phyloP scores from a whole-genome alignment of 495 filamentous ascomycete species.

The Haplographium delicatum region DNA sequence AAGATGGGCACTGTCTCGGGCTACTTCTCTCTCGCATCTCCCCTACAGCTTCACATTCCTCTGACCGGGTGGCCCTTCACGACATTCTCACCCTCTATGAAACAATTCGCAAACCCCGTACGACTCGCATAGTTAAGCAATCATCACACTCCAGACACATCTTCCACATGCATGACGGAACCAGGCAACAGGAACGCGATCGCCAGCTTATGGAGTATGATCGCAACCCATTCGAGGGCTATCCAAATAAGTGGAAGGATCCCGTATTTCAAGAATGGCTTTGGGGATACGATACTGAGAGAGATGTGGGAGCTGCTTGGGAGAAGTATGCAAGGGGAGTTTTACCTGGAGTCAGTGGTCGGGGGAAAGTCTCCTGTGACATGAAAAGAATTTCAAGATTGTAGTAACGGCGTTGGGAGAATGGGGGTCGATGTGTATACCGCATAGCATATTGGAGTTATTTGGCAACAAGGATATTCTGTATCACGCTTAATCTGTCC shows the following conservation, averaged over 20 bases:
- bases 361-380: too few relatives aligned
- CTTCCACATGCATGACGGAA: slow-evolving; percentile 50
- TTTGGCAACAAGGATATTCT: too few relatives aligned
- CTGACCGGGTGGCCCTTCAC: too few relatives aligned
- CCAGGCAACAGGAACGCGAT: slow-evolving; percentile 43
- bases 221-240: slow-evolving; percentile 32
- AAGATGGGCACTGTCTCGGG: slow-evolving; percentile 39
- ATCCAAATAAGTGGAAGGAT: slow-evolving; percentile 49
- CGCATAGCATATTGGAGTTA: too few relatives aligned
- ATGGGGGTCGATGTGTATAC: too few relatives aligned
- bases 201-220: slow-evolving; percentile 36
- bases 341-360: too few relatives aligned
- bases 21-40: slow-evolving; percentile 28
- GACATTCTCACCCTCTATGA: slow-evolving; percentile 47
- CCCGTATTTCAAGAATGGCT: slow-evolving; percentile 48
- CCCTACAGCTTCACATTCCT: too few relatives aligned
- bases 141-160: slow-evolving; percentile 45
- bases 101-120: slow-evolving; percentile 44
- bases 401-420: too few relatives aligned
- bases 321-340: slow-evolving; percentile 9
- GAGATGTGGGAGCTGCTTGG: slow-evolving; percentile 45
- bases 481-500: too few relatives aligned
- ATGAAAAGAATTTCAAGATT: too few relatives aligned
- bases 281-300: slow-evolving; percentile 47
- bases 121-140: slow-evolving; percentile 45